These are phyloP conservation scores for Ustilago hordei DNA, from an alignment of 1,284 basidiomycete species.

Conservation along the genomic window DNA sequence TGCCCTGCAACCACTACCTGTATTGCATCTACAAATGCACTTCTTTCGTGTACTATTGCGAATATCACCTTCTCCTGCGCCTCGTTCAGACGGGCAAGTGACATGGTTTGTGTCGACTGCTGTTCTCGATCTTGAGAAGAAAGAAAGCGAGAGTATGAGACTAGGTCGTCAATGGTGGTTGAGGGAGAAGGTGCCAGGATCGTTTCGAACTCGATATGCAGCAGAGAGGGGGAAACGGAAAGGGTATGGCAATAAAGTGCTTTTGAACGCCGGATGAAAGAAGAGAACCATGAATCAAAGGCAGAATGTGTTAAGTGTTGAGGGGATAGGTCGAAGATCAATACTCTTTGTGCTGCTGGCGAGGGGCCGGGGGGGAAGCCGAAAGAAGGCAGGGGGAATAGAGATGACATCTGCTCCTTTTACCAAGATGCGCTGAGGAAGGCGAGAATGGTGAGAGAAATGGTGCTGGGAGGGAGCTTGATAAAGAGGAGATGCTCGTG, in stretches of 20 bases:
- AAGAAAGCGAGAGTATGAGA: neutral
- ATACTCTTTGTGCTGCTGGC: neutral
- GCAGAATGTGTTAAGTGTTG: neutral
- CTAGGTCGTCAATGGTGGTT: neutral
- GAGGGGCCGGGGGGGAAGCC: neutral
- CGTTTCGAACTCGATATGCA: neutral
- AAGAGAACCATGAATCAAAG: neutral
- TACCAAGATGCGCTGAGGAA: neutral
- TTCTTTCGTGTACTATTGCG: too few species aligned
- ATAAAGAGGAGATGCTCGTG: too few species aligned
- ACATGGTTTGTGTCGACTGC: neutral
- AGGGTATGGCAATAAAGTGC: neutral
- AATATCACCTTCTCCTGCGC: neutral
- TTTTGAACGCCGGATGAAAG: neutral
- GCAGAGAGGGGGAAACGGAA: neutral
- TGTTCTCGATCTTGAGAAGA: neutral
- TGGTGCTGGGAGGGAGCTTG: neutral
- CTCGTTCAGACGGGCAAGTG: neutral
- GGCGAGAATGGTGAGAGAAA: neutral
- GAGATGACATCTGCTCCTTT: neutral
- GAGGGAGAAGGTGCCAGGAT: neutral
- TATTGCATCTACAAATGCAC: too few species aligned
- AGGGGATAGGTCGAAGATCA: conserved; percentile 1
- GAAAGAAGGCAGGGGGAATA: neutral
- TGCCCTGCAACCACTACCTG: too few species aligned